Base-by-base conservation (phyloP, 257 asterid genomes). In the Ocimum tenuiflorum region DNA sequence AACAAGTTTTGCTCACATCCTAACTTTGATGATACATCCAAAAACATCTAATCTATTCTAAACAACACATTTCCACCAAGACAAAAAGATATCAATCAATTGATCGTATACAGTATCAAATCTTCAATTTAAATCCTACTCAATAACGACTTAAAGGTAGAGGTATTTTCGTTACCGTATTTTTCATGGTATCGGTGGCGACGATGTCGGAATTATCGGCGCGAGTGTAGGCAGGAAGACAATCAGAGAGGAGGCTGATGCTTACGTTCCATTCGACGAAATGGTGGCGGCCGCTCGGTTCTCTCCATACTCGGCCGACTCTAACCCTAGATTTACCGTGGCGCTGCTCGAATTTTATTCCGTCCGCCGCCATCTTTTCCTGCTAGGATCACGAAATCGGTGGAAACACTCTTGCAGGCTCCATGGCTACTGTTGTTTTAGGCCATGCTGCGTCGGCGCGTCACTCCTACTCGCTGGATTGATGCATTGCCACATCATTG, bases 101-200 rank as follows among this genome's bases (percentile, higher is more conserved):
- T n/a, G 61, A 52, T 10, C 49, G 20, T 12, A 46, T 51, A 15
- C 1, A 7, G 20, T 15, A 27, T 27, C 52, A 17, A 48, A 50
- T 42, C 20, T 45, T 42, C 1, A 58, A 15, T 36, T 42, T 38
- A 27, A 66, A 36, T 51, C 3, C 19, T 7, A 24, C 2, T 3
- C 4, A 62, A 42, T 2, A 43, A 60, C 11, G 38, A 24, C 8
- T 42, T 36, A 63, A 33, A 13, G 15, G 39, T 7, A 11, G 7
- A 36, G 47, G 51, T 29, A 0, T 3, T 33, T 3, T 22, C 1
- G 0, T 67, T 74, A 94, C 99, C 15, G 97, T 94, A 80, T 94
- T 94, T 67, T 90, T 94, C 82, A 94, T 86, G 63, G 97, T 90
- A 78, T 94, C 99, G 15, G 99, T 94, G 65, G 99, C 96, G 78